Evolutionary conservation across 1,284 basidiomycete genomes (phyloP), one percentile per base, ranked within the genome.

Genomic region (Pseudozyma tsukubaensis): DNA sequence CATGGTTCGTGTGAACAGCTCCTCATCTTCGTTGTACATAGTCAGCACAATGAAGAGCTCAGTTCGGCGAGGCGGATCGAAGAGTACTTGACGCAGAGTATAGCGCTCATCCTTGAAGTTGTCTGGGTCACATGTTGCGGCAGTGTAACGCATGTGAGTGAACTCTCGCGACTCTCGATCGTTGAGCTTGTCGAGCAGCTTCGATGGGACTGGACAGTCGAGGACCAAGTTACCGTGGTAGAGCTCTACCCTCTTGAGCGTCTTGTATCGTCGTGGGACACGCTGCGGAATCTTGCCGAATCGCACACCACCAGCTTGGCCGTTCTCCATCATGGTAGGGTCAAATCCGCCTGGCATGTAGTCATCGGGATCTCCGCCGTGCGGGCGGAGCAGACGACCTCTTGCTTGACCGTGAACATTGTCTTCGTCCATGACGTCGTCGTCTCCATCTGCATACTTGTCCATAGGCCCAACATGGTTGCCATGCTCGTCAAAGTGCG

Each of bases 111-210:
- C 88, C 82, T 93, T 90, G 83, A 97, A 97, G 45, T 94, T 91
- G 83, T 99, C 93, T 0, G 96, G 94, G 49, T 79, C 77, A 59
- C 80, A 79, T 1, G 81, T 82, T n/a, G 79, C 79, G 18, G 83
- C 83, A 1, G 81, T 80, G 59, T 83, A 82, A 11, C 74, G 89
- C 59, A 92, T 92, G 80, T 89, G 89, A 80, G 88, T 91, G 86
- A 93, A 94, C 86, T 98, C 96, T 34, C 89, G 88, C 50, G 92
- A 90, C 44, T 92, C 92, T 67, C 90, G 89, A 63, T 92, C 88
- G 3, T 93, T 93, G 34, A 97, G 86, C 58, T 96, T 80, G 50
- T 69, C 59, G 39, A 65, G 67, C 35, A 83, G 71, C 56, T 79
- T 81, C 50, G 76, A 70, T 0, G 82, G 80, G 1, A 81, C 77